Evolutionary conservation across 2,329 filamentous ascomycete species (phyloP), one percentile per base, ranked within the genome.

Genomic region (Thermomyces lanuginosus): DNA sequence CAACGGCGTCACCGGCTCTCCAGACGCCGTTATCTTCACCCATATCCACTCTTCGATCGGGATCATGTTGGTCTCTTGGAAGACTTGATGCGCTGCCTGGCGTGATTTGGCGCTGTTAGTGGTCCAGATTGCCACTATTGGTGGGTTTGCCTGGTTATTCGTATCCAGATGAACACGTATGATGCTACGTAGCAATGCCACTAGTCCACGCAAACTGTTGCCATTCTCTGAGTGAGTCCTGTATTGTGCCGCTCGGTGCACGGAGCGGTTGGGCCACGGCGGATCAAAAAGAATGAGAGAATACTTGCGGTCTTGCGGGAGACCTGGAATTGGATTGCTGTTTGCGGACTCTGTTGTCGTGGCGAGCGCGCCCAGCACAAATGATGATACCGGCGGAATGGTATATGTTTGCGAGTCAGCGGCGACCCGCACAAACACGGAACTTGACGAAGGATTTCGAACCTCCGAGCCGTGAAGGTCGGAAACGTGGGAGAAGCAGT

Each of bases 231-330:
- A 36, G 27, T 46, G 42, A 8, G 43, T 49, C 8, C 51, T 42
- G 45, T 71, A 66, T 36, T 62, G 52, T 11, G 46, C 42, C 19
- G 61, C 63, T 17, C 66, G 58, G 24, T 60, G 60, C 12, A 65
- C 70, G 7, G 69, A 73, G 13, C 61, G 53, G 37, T 72, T 75
- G 11, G 67, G 60, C 71, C 70, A 76, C 1, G 71, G 71, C 3
- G 71, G 71, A 39, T 76, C 71, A 20, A 74, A 51, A 2, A 75
- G 44, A 21, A 75, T 60, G 13, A 74, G 47, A 38, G 72, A 58
- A 44, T 75, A 74, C 27, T 55, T 55, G 19, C 53, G 32, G 16
- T 29, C 27, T 5, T 20, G 14, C 2, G 40, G 31, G 1, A 52
- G 37, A 4, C 36, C 33, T 0, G 47, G 41, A 11, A 52, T 48